Evolutionary conservation across 1,139 yeast genomes (phyloP).

Genomic region (Nadsonia commutata): DNA sequence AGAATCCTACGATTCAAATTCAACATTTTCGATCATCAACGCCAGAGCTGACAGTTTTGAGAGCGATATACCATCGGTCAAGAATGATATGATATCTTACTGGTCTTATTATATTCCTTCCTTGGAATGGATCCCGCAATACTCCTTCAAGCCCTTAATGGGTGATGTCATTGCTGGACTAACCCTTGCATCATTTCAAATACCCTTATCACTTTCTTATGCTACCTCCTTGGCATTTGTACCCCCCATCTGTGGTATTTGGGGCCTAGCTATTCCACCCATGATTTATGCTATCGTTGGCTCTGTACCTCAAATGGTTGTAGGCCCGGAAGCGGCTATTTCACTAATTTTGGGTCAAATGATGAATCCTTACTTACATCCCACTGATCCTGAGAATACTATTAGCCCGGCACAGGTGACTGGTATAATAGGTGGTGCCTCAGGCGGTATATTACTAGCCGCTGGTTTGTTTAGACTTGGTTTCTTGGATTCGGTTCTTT

Average conservation of each 20-base stretch:
- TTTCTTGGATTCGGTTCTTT: constrained; percentile 71
- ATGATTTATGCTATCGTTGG: constrained; percentile 72
- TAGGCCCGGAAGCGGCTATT: constrained; percentile 93
- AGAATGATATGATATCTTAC: constrained; percentile 16
- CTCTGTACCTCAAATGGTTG: constrained; percentile 90
- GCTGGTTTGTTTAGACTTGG: constrained; percentile 81
- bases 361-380: constrained; percentile 35
- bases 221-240: constrained; percentile 86
- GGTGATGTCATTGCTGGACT: constrained; percentile 80
- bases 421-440: constrained; percentile 57
- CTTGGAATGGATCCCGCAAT: constrained; percentile 61
- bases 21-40: no score
- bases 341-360: constrained; percentile 87
- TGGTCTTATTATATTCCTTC: constrained; percentile 68
- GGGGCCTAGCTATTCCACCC: constrained; percentile 74
- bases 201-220: constrained; percentile 78
- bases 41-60: no score
- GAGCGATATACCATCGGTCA: neutral
- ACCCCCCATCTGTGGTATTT: constrained; percentile 74
- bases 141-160: constrained; percentile 35
- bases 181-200: constrained; percentile 80
- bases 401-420: constrained; percentile 56
- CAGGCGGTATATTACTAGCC: constrained; percentile 61
- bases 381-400: constrained; percentile 11
- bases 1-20: no score